Conservation (phyloP, 352 stramenopile genomes). For the Globisporangium middletonii region DNA sequence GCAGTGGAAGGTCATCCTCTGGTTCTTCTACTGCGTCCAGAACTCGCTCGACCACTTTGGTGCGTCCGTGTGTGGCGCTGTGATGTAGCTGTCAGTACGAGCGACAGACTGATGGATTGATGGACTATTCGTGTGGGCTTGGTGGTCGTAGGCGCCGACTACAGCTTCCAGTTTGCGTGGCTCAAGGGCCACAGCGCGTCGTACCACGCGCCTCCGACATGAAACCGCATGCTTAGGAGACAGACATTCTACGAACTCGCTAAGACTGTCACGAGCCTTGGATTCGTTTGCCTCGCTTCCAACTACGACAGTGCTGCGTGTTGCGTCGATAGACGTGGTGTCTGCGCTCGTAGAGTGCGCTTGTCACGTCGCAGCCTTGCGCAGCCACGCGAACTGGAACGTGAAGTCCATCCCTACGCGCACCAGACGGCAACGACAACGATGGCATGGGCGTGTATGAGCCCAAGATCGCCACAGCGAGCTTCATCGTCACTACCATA, state of each 20-base stretch:
- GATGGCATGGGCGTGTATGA: no score
- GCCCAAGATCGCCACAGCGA: no score
- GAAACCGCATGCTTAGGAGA: no score
- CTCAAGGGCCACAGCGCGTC: background rate
- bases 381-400: constrained; percentile 1
- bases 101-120: background rate
- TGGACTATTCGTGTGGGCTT: no score
- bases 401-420: background rate
- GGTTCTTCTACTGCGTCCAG: constrained; percentile 13
- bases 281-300: no score
- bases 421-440: background rate
- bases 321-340: no score
- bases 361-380: background rate
- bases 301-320: no score
- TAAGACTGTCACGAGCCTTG: no score
- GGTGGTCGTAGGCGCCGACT: constrained; percentile 7
- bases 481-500: background rate
- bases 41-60: constrained; percentile 14
- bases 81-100: background rate
- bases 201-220: background rate
- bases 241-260: no score
- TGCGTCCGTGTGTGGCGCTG: background rate
- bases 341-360: no score
- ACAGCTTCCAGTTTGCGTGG: constrained; percentile 12
- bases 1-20: constrained; percentile 17